These are phyloP conservation scores for Boletus smithii DNA, from an alignment of 1,284 basidiomycete species.

Conservation along the genomic window DNA sequence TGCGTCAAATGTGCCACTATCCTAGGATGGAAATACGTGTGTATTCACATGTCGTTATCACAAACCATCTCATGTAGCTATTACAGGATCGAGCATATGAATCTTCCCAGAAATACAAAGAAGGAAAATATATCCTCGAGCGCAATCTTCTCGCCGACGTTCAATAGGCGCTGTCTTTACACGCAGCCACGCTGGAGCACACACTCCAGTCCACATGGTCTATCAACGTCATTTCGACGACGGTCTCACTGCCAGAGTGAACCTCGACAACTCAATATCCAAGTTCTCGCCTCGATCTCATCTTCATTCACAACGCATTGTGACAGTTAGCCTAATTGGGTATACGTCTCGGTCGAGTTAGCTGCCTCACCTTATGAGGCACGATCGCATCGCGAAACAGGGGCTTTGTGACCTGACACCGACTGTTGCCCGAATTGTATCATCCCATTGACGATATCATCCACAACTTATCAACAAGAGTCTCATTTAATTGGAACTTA, in stretches of 20 bases:
- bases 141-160: constrained; percentile 83
- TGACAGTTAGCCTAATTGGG: constrained; percentile 31
- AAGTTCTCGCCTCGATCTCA: constrained; percentile 13
- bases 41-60: constrained; percentile 1
- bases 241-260: constrained; percentile 17
- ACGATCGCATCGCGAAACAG: constrained; percentile 6
- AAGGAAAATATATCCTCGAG: constrained; percentile 97
- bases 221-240: constrained; percentile 7
- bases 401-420: constrained; percentile 6
- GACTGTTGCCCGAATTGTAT: constrained; percentile 21
- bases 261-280: constrained; percentile 15
- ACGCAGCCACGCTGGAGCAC: constrained; percentile 1
- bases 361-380: constrained; percentile 6
- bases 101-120: constrained; percentile 91
- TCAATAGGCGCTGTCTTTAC: constrained; percentile 41
- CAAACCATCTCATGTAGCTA: neutral
- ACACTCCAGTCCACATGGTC: constrained; percentile 5
- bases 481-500: constrained; percentile 22
- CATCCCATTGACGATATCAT: constrained; percentile 21
- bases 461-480: constrained; percentile 10
- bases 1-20: constrained; percentile 85
- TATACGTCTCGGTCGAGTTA: constrained; percentile 11
- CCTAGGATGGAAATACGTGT: constrained; percentile 97
- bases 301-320: constrained; percentile 16
- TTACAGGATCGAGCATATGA: constrained; percentile 88